A percentile compares a stretch with the other conserved stretches of the same genome.
Conservation (phyloP, 2,329 filamentous ascomycete genomes). For the Pseudogymnoascus destructans region DNA sequence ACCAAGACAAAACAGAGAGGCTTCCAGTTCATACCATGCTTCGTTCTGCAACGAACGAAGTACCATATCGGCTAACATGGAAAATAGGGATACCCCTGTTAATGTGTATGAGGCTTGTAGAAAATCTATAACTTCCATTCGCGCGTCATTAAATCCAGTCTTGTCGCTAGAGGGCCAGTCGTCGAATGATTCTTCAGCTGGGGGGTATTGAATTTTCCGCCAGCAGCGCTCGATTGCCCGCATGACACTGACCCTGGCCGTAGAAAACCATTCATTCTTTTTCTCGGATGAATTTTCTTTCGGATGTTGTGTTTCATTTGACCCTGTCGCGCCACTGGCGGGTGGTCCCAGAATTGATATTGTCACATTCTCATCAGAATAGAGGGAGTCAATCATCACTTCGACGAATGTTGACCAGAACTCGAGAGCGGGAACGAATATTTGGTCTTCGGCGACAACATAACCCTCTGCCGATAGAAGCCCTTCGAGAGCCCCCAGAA, state of each 20-base stretch:
- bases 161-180: slow-evolving; percentile 60
- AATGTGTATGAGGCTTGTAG: slow-evolving; percentile 58
- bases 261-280: slow-evolving; percentile 38
- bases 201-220: slow-evolving; percentile 56
- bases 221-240: slow-evolving; percentile 54
- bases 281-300: slow-evolving; percentile 21
- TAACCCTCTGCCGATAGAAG: slow-evolving; percentile 53
- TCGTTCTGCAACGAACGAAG: slow-evolving; percentile 36
- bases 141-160: slow-evolving; percentile 55
- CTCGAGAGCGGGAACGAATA: slow-evolving; percentile 62
- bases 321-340: slow-evolving; percentile 8
- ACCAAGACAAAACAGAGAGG: slow-evolving; percentile 49
- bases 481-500: slow-evolving; percentile 47
- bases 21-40: slow-evolving; percentile 48
- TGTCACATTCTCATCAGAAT: slow-evolving; percentile 32
- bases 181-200: slow-evolving; percentile 38
- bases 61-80: slow-evolving; percentile 43
- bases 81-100: slow-evolving; percentile 41
- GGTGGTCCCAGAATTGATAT: not conserved
- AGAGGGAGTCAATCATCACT: slow-evolving; percentile 46
- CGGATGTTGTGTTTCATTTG: not conserved
- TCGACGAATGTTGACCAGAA: slow-evolving; percentile 74
- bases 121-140: slow-evolving; percentile 68
- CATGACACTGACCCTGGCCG: slow-evolving; percentile 46
- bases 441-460: slow-evolving; percentile 58